Evolutionary conservation across 1,284 basidiomycete species (phyloP).

Genomic region (Leccinum solheimii): DNA sequence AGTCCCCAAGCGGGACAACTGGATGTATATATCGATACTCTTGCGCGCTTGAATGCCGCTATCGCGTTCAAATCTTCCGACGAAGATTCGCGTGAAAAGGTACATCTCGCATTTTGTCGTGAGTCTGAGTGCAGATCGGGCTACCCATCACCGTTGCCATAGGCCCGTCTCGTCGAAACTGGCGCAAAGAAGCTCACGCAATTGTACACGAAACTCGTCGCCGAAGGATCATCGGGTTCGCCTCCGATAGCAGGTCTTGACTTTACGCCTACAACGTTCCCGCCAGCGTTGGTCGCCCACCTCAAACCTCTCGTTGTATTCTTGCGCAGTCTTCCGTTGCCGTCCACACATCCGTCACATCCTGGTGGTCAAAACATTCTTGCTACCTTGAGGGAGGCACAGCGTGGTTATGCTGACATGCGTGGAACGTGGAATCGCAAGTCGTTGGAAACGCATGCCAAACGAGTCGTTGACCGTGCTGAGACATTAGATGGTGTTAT

Average conservation of each 20-base stretch:
- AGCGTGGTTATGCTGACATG: constrained; percentile 82
- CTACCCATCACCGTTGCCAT: not conserved
- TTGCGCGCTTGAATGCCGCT: constrained; percentile 73
- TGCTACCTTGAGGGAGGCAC: constrained; percentile 67
- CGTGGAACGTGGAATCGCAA: constrained; percentile 72
- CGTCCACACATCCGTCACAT: constrained; percentile 75
- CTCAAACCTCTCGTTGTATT: constrained; percentile 65
- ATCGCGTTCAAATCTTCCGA: constrained; percentile 74
- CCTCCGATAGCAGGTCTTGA: constrained; percentile 60
- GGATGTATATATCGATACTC: constrained; percentile 61
- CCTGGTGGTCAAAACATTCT: constrained; percentile 67
- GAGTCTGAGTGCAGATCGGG: not conserved
- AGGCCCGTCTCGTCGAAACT: constrained; percentile 76
- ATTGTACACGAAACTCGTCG: constrained; percentile 76
- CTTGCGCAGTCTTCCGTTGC: constrained; percentile 68
- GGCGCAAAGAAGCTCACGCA: constrained; percentile 78
- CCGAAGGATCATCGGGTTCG: constrained; percentile 73
- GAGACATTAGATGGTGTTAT: constrained; percentile 62
- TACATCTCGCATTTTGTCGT: constrained; percentile 20
- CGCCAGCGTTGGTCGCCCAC: constrained; percentile 50
- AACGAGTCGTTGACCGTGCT: constrained; percentile 63
- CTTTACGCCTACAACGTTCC: constrained; percentile 54
- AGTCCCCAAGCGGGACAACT: constrained; percentile 73
- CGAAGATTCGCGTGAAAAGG: constrained; percentile 58
- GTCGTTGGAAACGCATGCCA: constrained; percentile 68